A percentile compares a stretch with the other conserved stretches of the same genome.
Conservation (phyloP, 257 asterid genomes). For the Solanum chiquidenum region DNA sequence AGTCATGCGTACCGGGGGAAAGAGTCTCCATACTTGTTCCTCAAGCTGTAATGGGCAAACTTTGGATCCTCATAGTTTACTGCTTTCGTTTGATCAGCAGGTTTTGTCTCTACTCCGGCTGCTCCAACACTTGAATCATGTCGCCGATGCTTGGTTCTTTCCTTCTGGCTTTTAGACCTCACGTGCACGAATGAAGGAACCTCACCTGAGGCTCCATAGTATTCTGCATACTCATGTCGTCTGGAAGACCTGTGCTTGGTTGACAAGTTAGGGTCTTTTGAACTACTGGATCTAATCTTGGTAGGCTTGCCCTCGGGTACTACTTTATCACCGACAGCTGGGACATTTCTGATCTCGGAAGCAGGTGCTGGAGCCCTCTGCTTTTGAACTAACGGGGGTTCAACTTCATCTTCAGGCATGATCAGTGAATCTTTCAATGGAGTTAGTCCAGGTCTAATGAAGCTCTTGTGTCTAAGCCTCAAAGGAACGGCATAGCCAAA, state of each 20-base stretch:
- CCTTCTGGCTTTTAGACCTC: slow-evolving; percentile 76
- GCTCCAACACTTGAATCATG: slow-evolving; percentile 32
- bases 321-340: slow-evolving; percentile 26
- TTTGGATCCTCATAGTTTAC: slow-evolving; percentile 42
- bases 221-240: slow-evolving; percentile 74
- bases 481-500: slow-evolving; percentile 37
- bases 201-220: slow-evolving; percentile 52
- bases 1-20: not conserved
- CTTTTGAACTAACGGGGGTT: slow-evolving; percentile 37
- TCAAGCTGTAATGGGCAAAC: slow-evolving; percentile 50
- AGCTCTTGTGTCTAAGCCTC: slow-evolving; percentile 12
- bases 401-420: slow-evolving; percentile 81
- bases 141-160: slow-evolving; percentile 63
- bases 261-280: slow-evolving; percentile 51
- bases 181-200: slow-evolving; percentile 46
- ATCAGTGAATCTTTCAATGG: slow-evolving; percentile 74
- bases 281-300: slow-evolving; percentile 44
- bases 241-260: slow-evolving; percentile 84
- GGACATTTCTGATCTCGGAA: slow-evolving; percentile 52
- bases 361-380: slow-evolving; percentile 48
- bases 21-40: slow-evolving; percentile 55
- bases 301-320: slow-evolving; percentile 51
- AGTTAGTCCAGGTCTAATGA: slow-evolving; percentile 44
- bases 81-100: slow-evolving; percentile 37
- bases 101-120: slow-evolving; percentile 41